Conservation (phyloP, 164 flowering plant species). For the Platanus orientalis region DNA sequence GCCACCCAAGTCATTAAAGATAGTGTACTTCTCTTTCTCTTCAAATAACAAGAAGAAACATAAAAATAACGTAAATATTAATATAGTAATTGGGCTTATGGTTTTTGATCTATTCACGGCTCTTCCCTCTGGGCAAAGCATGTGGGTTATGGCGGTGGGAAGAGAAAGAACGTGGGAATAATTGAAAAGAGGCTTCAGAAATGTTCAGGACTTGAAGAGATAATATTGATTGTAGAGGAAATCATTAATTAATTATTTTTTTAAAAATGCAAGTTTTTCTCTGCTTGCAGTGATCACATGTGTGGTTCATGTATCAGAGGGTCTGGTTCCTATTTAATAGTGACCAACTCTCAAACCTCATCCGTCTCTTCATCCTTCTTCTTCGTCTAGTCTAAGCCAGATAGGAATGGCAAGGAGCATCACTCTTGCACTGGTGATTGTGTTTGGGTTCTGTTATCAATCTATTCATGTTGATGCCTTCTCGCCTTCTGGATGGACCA, state of each 20-base stretch:
- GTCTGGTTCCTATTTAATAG: conserved; percentile 30
- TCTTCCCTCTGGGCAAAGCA: conserved; percentile 27
- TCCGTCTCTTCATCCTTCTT: conserved; percentile 11
- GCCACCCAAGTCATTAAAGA: conserved; percentile 1
- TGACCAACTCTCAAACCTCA: background rate
- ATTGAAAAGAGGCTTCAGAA: conserved; percentile 44
- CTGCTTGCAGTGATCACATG: conserved; percentile 44
- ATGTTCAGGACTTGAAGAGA: conserved; percentile 27
- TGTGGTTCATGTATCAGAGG: conserved; percentile 26
- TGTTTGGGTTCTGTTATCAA: conserved; percentile 15
- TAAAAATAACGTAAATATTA: conserved; percentile 7
- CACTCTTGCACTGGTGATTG: conserved; percentile 8
- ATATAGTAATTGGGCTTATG: conserved; percentile 11
- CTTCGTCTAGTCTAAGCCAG: background rate
- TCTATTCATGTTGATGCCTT: conserved; percentile 26
- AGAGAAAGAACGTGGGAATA: conserved; percentile 64
- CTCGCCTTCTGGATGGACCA: conserved; percentile 42
- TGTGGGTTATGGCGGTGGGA: conserved; percentile 32
- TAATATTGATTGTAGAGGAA: background rate
- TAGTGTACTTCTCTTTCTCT: conserved; percentile 4
- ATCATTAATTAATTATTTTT: conserved; percentile 8
- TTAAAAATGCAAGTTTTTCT: conserved; percentile 3
- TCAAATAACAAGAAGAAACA: conserved; percentile 17
- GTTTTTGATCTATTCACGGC: conserved; percentile 31
- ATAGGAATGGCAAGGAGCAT: conserved; percentile 27